Conservation (phyloP, 2,329 filamentous ascomycete species). For the Fusarium tricinctum region DNA sequence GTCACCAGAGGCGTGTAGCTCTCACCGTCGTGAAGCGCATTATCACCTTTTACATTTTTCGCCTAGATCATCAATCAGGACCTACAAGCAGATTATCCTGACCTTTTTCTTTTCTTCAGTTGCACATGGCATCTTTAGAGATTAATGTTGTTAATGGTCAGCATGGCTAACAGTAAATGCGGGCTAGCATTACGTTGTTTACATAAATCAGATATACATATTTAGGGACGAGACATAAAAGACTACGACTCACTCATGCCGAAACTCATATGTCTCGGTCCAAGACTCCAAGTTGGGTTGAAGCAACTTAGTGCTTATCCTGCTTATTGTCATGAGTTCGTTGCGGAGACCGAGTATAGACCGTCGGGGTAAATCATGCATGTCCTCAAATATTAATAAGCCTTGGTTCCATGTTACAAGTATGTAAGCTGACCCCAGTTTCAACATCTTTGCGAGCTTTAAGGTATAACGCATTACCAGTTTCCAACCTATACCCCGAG, state of each 20-base stretch:
- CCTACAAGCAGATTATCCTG: too few relatives aligned
- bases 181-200: too few relatives aligned
- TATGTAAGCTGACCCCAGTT: neutral
- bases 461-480: neutral
- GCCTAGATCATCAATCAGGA: neutral
- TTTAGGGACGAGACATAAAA: too few relatives aligned
- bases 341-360: neutral
- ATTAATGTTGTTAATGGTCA: too few relatives aligned
- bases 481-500: fast-evolving
- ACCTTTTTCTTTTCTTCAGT: neutral
- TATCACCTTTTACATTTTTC: too few relatives aligned
- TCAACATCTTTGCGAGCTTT: neutral
- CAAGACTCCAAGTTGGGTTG: neutral
- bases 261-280: too few relatives aligned
- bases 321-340: neutral
- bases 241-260: too few relatives aligned
- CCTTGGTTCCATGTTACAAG: neutral
- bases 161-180: too few relatives aligned
- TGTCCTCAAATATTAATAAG: too few relatives aligned
- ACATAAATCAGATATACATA: too few relatives aligned
- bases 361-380: neutral
- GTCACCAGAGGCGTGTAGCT: too few relatives aligned
- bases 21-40: too few relatives aligned
- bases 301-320: conserved; percentile 13
- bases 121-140: neutral